Percentiles rank a stretch among this genome's conserved stretches.
Evolutionary conservation across 2,329 filamentous ascomycete genomes (phyloP).

Genomic region (Fusarium illudens): DNA sequence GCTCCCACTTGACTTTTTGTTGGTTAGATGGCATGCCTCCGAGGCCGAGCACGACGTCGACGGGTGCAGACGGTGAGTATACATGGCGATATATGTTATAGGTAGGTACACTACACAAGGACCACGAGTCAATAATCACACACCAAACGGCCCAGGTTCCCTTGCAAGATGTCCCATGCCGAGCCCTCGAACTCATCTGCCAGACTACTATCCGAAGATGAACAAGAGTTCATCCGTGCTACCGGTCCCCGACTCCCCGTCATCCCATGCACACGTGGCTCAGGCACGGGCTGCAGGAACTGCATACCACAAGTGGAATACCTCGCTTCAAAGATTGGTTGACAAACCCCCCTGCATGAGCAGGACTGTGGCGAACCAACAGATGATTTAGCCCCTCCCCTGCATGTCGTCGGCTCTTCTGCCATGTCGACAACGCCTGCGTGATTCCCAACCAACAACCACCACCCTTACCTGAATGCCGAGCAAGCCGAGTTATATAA

Average conservation of each 20-base stretch:
- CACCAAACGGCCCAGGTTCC: neutral
- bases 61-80: neutral
- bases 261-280: neutral
- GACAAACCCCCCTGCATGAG: neutral
- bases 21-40: neutral
- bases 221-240: neutral
- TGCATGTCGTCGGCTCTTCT: neutral
- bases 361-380: neutral
- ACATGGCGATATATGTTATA: neutral
- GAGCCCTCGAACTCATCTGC: neutral
- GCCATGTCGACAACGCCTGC: neutral
- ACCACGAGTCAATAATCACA: neutral
- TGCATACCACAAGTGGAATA: neutral
- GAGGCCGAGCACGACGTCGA: neutral
- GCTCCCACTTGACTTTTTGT: too few relatives aligned
- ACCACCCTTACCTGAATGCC: neutral
- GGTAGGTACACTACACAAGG: neutral
- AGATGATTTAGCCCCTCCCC: neutral
- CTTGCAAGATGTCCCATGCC: neutral
- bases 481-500: neutral
- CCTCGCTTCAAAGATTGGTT: neutral
- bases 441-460: neutral
- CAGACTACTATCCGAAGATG: neutral
- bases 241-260: neutral
- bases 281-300: neutral